Conservation (phyloP, 495 filamentous ascomycete genomes). For the Penicillium salamii region DNA sequence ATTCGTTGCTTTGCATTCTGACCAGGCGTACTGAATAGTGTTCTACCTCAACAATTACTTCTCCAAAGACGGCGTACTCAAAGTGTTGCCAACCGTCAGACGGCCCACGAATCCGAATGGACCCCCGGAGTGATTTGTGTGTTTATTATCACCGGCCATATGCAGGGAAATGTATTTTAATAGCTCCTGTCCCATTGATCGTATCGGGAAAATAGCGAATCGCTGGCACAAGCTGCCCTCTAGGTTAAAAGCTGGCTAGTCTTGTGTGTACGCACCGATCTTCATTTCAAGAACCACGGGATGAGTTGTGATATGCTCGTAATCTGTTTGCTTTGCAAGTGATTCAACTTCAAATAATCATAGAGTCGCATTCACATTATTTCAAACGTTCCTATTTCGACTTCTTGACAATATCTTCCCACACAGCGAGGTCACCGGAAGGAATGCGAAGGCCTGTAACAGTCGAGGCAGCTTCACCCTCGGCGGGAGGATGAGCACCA, state of each 20-base stretch:
- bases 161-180: too few relatives aligned
- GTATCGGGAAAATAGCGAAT: too few relatives aligned
- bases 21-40: neutral
- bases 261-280: too few relatives aligned
- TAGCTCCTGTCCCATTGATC: too few relatives aligned
- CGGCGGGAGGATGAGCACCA: conserved; percentile 6
- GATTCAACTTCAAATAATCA: too few relatives aligned
- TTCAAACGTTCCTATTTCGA: conserved; percentile 11
- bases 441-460: conserved; percentile 24
- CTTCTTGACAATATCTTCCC: conserved; percentile 39
- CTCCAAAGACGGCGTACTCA: neutral
- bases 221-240: too few relatives aligned
- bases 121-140: too few relatives aligned
- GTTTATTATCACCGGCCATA: too few relatives aligned
- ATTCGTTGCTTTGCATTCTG: neutral
- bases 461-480: neutral
- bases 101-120: neutral
- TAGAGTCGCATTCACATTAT: neutral
- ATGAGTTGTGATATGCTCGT: neutral
- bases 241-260: too few relatives aligned
- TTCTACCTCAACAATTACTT: conserved; percentile 2
- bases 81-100: neutral
- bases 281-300: too few relatives aligned
- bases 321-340: too few relatives aligned
- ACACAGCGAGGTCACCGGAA: conserved; percentile 17